phyloP scores from a whole-genome alignment of 208 protist species.

The Endotrypanum monterogeii region DNA sequence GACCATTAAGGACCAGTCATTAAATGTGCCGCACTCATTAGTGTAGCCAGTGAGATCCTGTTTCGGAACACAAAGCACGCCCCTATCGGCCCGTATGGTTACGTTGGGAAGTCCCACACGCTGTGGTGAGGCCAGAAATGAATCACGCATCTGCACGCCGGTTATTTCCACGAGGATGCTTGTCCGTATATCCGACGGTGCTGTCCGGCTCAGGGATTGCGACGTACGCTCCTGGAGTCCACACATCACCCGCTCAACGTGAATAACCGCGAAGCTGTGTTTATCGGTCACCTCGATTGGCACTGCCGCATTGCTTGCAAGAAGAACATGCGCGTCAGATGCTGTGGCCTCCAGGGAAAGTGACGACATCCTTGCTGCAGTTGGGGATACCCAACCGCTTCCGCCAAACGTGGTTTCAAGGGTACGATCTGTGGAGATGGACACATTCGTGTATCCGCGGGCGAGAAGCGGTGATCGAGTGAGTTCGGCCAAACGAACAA shows the following conservation, averaged over 20 bases:
- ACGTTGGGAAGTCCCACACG: slow-evolving; percentile 21
- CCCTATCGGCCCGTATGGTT: slow-evolving; percentile 16
- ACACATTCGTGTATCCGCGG: slow-evolving; percentile 18
- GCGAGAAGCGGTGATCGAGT: slow-evolving; percentile 17
- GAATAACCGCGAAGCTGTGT: slow-evolving; percentile 12
- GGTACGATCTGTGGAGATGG: background rate
- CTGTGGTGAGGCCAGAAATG: background rate
- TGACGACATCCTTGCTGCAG: background rate
- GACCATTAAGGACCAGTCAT: slow-evolving; percentile 14
- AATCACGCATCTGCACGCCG: slow-evolving; percentile 12
- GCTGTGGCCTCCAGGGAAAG: slow-evolving; percentile 10
- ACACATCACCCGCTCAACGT: slow-evolving; percentile 7
- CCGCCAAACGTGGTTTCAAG: background rate
- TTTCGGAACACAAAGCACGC: slow-evolving; percentile 26
- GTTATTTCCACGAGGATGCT: slow-evolving; percentile 9
- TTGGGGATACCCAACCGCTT: background rate
- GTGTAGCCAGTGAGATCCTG: slow-evolving; percentile 21
- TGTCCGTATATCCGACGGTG: background rate
- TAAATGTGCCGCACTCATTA: slow-evolving; percentile 7
- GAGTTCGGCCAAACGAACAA: slow-evolving; percentile 14
- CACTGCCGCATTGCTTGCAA: slow-evolving; percentile 25
- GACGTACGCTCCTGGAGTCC: background rate
- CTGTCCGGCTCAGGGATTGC: background rate
- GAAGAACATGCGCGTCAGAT: slow-evolving; percentile 20
- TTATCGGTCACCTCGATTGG: slow-evolving; percentile 24